These are phyloP conservation scores for Mycena kentingensis DNA, from an alignment of 768 basidiomycete genomes.

Conservation along the genomic window DNA sequence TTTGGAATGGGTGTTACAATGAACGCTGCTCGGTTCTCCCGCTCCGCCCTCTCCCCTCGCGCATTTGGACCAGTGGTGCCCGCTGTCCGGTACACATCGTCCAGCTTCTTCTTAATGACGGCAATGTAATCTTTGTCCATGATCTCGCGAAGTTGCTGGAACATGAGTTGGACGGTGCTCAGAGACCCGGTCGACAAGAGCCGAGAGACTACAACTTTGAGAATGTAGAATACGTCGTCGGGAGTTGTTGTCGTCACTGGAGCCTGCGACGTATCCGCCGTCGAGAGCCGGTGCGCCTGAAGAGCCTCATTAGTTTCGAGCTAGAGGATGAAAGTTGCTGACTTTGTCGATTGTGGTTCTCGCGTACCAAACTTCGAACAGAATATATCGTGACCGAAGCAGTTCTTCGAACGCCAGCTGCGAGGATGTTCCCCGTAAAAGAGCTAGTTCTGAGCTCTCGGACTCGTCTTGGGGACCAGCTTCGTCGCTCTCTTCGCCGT, in stretches of 20 bases:
- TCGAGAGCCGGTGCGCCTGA: constrained; percentile 88
- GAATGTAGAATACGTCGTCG: constrained; percentile 95
- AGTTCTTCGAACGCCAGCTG: constrained; percentile 65
- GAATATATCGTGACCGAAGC: constrained; percentile 75
- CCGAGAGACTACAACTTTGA: constrained; percentile 81
- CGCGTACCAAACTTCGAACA: constrained; percentile 91
- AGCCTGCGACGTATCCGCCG: constrained; percentile 62
- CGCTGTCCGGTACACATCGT: constrained; percentile 76
- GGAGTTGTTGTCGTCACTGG: constrained; percentile 75
- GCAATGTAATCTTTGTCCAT: constrained; percentile 84
- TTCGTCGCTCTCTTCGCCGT: constrained; percentile 22
- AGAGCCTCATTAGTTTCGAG: constrained; percentile 6
- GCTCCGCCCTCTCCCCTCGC: constrained; percentile 75
- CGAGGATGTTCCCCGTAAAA: constrained; percentile 54
- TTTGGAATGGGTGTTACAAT: too few species aligned
- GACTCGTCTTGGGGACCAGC: too few species aligned
- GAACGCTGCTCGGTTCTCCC: constrained; percentile 77
- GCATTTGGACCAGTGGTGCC: constrained; percentile 43
- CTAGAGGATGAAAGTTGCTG: constrained; percentile 10
- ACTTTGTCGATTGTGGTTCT: constrained; percentile 88
- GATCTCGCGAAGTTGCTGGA: constrained; percentile 66
- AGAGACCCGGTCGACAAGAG: constrained; percentile 77
- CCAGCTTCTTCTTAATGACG: constrained; percentile 82
- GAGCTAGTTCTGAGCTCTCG: constrained; percentile 7
- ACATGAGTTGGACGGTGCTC: constrained; percentile 55